Evolutionary conservation across 805 yeast species (phyloP).

Genomic region (Priceomyces medius): DNA sequence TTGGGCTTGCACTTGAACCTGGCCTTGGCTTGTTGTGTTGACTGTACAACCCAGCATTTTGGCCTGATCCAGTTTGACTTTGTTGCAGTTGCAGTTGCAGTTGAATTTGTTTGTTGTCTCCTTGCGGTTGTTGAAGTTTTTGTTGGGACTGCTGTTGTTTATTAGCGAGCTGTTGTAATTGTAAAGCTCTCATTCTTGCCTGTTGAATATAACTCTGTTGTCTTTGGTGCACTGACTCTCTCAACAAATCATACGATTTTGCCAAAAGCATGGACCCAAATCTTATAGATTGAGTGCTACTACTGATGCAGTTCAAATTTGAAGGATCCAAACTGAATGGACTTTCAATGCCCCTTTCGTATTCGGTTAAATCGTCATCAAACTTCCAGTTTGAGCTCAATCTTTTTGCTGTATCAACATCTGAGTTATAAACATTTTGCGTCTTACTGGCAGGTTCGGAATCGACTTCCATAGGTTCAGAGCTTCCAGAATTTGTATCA

Average conservation of each 20-base stretch:
- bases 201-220: conserved; percentile 52
- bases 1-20: conserved; percentile 2
- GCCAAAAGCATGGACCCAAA: conserved; percentile 89
- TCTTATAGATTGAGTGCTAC: conserved; percentile 83
- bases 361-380: conserved; percentile 55
- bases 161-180: conserved; percentile 34
- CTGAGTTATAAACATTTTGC: conserved; percentile 47
- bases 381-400: conserved; percentile 65
- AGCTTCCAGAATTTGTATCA: neutral
- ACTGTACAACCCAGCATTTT: neutral
- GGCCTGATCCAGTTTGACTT: neutral
- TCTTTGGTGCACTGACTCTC: conserved; percentile 74
- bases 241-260: conserved; percentile 76
- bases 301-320: conserved; percentile 73
- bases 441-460: conserved; percentile 21
- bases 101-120: neutral
- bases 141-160: conserved; percentile 11
- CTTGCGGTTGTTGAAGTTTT: conserved; percentile 7
- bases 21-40: conserved; percentile 2
- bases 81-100: neutral
- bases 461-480: conserved; percentile 10
- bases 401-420: conserved; percentile 44
- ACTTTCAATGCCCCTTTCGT: conserved; percentile 32
- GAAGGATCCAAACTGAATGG: conserved; percentile 80
- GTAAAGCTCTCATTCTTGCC: conserved; percentile 44